Base-by-base conservation (phyloP, 1,139 yeast genomes). In the Yamadazyma songkhlaensis region DNA sequence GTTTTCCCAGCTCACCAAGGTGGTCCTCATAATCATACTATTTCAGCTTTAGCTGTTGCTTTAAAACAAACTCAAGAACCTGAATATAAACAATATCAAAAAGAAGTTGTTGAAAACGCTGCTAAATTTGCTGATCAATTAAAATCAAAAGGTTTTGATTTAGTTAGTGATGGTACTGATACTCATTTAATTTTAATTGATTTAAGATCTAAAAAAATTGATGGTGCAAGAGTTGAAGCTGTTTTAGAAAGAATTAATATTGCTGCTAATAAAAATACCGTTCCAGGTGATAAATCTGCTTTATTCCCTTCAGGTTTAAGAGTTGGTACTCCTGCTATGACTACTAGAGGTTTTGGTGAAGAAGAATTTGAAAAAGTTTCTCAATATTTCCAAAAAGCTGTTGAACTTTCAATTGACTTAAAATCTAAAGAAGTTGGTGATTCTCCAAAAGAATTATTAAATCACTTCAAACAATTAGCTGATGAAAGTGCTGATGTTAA, bases 1-100 rank as follows among this genome's bases (percentile, higher is more conserved):
- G 97, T 90, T 31, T 90, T 90, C 86, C 97, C 97, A 51, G 97
- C 95, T 42, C 97, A 90, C 66, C 97, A 90, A 74, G 97, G 97
- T 72, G 97, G 97, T 57, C 97, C 97, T 51, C 97, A 90, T 67
- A 90, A 90, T 74, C 97, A 90, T 67, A 90, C 97, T 52, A 90
- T 90, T 57, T 84, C 96, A 48, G 97, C 97, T 9, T 71, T 90
- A 53, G 95, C 97, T 6, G 95, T 87, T 43, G 97, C 97, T 17
- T 78, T 90, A 59, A 88, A 88, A 62, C 97, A 90, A 72, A 89
- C 96, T 40, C 68, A 76, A 44, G 70, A 85, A 35, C 95, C 95
- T 39, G 96, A 89, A 63, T 90, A 81, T 68, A 81, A 79, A 59
- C 79, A 80, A 55, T 90, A 90, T 69, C 97, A 90, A 69, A 60